phyloP scores from a whole-genome alignment of 176 grass and related monocot species.

The Aegilops tauschii region DNA sequence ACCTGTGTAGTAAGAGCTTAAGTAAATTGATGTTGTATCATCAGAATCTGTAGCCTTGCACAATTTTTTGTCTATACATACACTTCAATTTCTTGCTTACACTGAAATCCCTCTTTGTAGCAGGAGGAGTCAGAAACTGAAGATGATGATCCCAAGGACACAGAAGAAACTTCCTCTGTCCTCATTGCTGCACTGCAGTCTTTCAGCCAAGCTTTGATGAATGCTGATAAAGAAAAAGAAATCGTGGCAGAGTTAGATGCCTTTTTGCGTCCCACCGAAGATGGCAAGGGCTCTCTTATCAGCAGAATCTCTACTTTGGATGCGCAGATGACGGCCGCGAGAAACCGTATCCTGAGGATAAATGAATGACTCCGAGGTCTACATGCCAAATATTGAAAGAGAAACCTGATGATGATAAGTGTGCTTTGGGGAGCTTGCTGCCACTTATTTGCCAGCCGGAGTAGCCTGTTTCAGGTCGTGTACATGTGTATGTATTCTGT shows the following conservation, averaged over 20 bases:
- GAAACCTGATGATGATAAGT: not conserved
- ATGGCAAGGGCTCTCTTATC: not conserved
- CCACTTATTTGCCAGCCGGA: not conserved
- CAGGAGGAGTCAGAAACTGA: not conserved
- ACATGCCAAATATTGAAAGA: not conserved
- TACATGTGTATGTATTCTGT: not conserved
- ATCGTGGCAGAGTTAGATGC: not conserved
- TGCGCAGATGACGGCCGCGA: not conserved
- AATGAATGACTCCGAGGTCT: not conserved
- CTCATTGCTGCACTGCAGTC: not conserved
- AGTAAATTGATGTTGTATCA: not conserved
- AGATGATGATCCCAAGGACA: not conserved
- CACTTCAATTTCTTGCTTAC: not conserved
- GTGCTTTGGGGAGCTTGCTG: not conserved
- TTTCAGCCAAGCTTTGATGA: not conserved
- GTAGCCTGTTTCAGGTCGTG: not conserved
- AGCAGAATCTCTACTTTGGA: not conserved
- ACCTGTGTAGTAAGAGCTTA: not conserved
- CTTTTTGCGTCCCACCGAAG: not conserved
- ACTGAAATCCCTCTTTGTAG: not conserved
- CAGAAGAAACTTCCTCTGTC: not conserved
- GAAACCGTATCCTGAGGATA: not conserved
- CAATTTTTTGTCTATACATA: not conserved
- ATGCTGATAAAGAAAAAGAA: not conserved
- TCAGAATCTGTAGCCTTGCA: too few species aligned